Conservation (phyloP, 1,139 yeast genomes). For the Meyerozyma smithsonii region DNA sequence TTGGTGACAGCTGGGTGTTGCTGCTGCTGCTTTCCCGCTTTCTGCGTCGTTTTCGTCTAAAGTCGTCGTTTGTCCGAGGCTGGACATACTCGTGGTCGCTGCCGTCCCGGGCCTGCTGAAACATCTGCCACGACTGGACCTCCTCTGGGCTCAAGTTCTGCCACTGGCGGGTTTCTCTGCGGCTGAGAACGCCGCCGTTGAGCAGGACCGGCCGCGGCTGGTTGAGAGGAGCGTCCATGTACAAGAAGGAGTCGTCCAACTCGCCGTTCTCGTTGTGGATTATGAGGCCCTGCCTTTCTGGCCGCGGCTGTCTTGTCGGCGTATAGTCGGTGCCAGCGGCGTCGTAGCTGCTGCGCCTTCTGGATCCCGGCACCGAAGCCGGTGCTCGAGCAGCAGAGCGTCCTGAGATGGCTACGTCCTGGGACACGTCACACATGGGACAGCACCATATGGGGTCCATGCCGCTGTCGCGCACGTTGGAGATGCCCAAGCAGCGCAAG, state of each 20-base stretch:
- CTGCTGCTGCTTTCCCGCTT: slow-evolving; percentile 21
- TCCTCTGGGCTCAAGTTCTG: slow-evolving; percentile 34
- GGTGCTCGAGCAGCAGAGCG: not conserved
- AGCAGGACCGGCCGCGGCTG: slow-evolving; percentile 16
- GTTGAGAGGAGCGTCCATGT: slow-evolving; percentile 11
- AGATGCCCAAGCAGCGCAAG: slow-evolving; percentile 28
- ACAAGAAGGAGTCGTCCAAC: slow-evolving; percentile 32
- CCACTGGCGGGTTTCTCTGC: slow-evolving; percentile 31
- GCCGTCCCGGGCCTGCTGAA: slow-evolving; percentile 27
- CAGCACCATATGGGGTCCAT: slow-evolving; percentile 29
- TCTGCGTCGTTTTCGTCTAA: slow-evolving; percentile 14
- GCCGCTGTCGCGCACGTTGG: not conserved
- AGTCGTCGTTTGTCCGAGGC: not conserved
- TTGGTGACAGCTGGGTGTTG: slow-evolving; percentile 7
- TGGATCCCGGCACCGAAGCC: not conserved
- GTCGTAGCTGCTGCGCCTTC: not conserved
- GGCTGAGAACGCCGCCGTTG: slow-evolving; percentile 38
- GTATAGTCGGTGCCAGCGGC: not conserved
- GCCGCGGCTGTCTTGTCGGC: not conserved
- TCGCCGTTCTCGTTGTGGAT: slow-evolving; percentile 31
- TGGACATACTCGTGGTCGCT: not conserved
- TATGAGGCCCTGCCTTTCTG: slow-evolving; percentile 15
- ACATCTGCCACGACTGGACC: slow-evolving; percentile 35
- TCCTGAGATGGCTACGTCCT: slow-evolving; percentile 18
- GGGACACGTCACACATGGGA: slow-evolving; percentile 39